Evolutionary conservation across 139 green algal genomes (phyloP).

Genomic region (Chlorella sp.): DNA sequence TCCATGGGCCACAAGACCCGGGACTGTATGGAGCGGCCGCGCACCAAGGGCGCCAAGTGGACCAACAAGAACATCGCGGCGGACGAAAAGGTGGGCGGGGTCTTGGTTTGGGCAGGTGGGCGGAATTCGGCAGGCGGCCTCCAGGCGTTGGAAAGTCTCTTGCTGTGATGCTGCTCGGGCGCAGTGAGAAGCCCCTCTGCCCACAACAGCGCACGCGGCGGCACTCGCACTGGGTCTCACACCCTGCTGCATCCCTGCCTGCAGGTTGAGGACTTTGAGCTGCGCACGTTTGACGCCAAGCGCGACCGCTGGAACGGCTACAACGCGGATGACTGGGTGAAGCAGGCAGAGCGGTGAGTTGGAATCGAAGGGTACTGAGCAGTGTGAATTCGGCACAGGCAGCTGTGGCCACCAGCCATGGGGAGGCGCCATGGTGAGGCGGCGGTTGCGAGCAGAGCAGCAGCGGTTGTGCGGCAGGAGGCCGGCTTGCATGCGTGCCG

Average conservation of each 20-base stretch:
- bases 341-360: constrained; percentile 62
- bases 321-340: constrained; percentile 78
- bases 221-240: too few relatives aligned
- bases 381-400: too few relatives aligned
- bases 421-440: too few relatives aligned
- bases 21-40: constrained; percentile 95
- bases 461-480: neutral
- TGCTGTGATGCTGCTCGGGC: neutral
- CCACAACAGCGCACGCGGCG: too few relatives aligned
- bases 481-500: neutral
- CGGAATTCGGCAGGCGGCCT: neutral
- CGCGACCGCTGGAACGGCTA: constrained; percentile 97
- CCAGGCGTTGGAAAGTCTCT: neutral
- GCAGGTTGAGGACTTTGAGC: constrained; percentile 79
- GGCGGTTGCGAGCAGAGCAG: neutral
- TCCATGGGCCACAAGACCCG: constrained; percentile 96
- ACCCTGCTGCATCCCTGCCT: neutral
- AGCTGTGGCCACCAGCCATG: neutral
- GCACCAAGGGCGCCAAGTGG: constrained; percentile 83
- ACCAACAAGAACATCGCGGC: constrained; percentile 95
- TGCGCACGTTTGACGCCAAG: constrained; percentile 90
- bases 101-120: too few relatives aligned
- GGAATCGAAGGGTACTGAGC: too few relatives aligned
- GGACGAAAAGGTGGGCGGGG: constrained; percentile 83
- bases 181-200: neutral